Percentiles rank a stretch among this genome's conserved stretches.
phyloP scores from a whole-genome alignment of 208 protist genomes.

The Tritrichomonas foetus region DNA sequence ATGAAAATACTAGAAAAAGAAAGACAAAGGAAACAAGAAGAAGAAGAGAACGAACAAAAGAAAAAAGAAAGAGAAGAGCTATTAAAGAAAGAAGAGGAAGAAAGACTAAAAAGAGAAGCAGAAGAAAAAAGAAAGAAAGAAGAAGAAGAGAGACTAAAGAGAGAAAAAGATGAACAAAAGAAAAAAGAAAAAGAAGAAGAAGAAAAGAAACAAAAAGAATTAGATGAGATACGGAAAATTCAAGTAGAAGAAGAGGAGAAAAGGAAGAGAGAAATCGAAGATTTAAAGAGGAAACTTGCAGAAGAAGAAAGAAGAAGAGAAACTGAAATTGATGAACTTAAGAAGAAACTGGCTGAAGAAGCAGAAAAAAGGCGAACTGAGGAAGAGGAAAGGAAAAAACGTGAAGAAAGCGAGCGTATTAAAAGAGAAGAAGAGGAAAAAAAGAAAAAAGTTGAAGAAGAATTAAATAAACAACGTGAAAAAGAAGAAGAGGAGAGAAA shows the following conservation, averaged over 20 bases:
- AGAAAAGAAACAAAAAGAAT: conserved; percentile 23
- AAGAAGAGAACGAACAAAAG: not conserved
- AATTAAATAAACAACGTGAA: not conserved
- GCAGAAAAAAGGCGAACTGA: not conserved
- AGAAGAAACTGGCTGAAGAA: not conserved
- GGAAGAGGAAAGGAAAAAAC: not conserved
- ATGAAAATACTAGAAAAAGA: not conserved
- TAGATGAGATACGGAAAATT: not conserved
- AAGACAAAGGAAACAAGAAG: not conserved
- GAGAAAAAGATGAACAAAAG: not conserved
- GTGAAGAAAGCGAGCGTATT: not conserved
- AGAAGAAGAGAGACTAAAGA: not conserved
- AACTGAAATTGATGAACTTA: not conserved
- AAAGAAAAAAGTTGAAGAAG: not conserved
- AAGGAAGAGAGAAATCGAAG: not conserved
- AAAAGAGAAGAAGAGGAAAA: not conserved
- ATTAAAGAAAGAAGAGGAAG: not conserved
- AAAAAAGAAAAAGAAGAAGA: conserved; percentile 39
- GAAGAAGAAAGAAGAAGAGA: not conserved
- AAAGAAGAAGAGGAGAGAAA: not conserved
- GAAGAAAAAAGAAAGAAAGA: not conserved
- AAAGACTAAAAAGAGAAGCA: not conserved
- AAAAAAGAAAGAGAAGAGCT: not conserved
- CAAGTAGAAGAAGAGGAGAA: not conserved
- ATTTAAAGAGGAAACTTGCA: not conserved